These are phyloP conservation scores for Xylaria flabelliformis DNA, from an alignment of 495 filamentous ascomycete genomes.

Conservation along the genomic window DNA sequence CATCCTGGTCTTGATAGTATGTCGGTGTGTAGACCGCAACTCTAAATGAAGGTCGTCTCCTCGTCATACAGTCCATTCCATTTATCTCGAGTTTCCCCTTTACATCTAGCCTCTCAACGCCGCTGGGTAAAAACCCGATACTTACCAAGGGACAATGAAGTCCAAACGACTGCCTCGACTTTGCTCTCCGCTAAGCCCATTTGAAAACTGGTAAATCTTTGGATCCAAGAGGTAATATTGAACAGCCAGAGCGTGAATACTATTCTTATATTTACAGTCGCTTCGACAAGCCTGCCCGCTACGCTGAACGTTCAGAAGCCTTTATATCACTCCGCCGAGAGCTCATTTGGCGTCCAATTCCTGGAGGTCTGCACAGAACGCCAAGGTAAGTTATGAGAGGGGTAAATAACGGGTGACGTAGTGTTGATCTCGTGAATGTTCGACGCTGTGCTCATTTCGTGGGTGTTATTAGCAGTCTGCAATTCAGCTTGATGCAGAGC, in stretches of 20 bases:
- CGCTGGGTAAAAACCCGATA: not conserved
- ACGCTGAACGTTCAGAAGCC: too few relatives aligned
- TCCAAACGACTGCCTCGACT: not conserved
- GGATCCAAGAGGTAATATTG: not conserved
- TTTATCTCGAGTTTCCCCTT: not conserved
- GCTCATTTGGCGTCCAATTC: not conserved
- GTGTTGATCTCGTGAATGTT: conserved; percentile 12
- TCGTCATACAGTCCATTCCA: too few relatives aligned
- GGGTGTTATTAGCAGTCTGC: not conserved
- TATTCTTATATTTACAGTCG: not conserved
- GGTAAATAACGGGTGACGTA: not conserved
- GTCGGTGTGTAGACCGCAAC: too few relatives aligned
- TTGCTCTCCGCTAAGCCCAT: not conserved
- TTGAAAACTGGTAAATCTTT: not conserved
- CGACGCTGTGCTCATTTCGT: conserved; percentile 11
- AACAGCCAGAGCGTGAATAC: not conserved
- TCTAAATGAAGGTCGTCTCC: not conserved
- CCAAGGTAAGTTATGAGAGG: conserved; percentile 14
- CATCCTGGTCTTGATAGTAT: too few relatives aligned
- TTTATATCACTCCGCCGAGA: conserved; percentile 1
- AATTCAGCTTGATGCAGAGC: conserved; percentile 3
- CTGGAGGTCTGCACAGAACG: not conserved
- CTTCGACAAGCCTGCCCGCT: not conserved
- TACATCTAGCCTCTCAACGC: not conserved
- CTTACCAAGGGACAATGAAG: not conserved